A percentile compares a stretch with the other conserved stretches of the same genome.
These are phyloP conservation scores for Arachnomyces sp. DNA, from an alignment of 2,329 filamentous ascomycete genomes.

Conservation along the genomic window DNA sequence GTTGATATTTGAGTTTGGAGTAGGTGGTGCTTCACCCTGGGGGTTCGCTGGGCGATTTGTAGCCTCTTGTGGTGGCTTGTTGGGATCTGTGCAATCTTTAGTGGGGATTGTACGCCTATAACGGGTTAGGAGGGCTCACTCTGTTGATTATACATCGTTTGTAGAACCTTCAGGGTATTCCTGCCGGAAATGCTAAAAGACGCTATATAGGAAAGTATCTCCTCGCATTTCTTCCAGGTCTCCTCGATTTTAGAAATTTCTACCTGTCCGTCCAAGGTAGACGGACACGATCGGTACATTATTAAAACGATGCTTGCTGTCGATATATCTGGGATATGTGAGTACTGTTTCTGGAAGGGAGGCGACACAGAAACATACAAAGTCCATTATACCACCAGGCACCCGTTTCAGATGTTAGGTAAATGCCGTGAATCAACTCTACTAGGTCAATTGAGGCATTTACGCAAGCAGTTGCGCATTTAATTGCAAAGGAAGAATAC, in stretches of 20 bases:
- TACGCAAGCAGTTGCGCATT: slow-evolving; percentile 26
- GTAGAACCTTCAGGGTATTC: slow-evolving; percentile 23
- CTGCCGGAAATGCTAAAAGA: slow-evolving; percentile 22
- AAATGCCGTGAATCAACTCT: slow-evolving; percentile 21
- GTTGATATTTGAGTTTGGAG: too few relatives aligned
- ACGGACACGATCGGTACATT: slow-evolving; percentile 20
- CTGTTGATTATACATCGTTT: slow-evolving; percentile 11
- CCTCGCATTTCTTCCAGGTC: slow-evolving; percentile 22
- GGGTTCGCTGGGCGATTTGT: too few relatives aligned
- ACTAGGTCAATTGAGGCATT: slow-evolving; percentile 24
- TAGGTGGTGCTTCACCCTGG: too few relatives aligned
- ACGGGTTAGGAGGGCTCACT: too few relatives aligned
- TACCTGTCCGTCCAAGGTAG: slow-evolving; percentile 17
- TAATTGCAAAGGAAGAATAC: slow-evolving; percentile 19
- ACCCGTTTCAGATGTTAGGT: slow-evolving; percentile 19
- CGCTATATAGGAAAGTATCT: slow-evolving; percentile 21
- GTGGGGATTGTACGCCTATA: too few relatives aligned
- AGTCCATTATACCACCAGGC: slow-evolving; percentile 35
- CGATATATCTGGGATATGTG: slow-evolving; percentile 16
- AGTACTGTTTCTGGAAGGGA: not conserved
- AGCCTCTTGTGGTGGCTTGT: too few relatives aligned
- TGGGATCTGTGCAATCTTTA: too few relatives aligned
- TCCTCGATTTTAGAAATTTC: slow-evolving; percentile 13
- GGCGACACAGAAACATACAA: slow-evolving; percentile 20
- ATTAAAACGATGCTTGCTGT: slow-evolving; percentile 25